Evolutionary conservation across 2,329 filamentous ascomycete genomes (phyloP).

Genomic region (Ophiostoma piceae): DNA sequence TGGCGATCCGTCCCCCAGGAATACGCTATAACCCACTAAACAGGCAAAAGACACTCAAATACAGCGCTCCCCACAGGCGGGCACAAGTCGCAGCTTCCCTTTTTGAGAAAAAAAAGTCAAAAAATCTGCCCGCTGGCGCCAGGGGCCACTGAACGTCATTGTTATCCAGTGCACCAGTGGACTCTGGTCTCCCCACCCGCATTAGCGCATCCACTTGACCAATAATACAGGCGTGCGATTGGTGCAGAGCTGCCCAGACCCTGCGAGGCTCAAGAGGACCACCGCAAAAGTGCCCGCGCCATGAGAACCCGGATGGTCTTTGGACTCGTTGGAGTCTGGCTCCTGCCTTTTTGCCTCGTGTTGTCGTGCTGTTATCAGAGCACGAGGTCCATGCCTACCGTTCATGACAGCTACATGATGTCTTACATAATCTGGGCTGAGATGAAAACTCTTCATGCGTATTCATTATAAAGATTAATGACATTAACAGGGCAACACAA

Average conservation of each 20-base stretch:
- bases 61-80: slow-evolving; percentile 4
- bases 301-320: slow-evolving; percentile 31
- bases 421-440: neutral
- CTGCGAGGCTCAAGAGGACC: slow-evolving; percentile 21
- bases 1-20: neutral
- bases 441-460: neutral
- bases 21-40: neutral
- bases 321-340: neutral
- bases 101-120: neutral
- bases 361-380: neutral
- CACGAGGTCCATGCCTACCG: neutral
- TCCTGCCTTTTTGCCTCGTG: no score
- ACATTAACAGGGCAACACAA: neutral
- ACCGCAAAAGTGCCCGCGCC: slow-evolving; percentile 10
- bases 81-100: slow-evolving; percentile 12
- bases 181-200: slow-evolving; percentile 19
- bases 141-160: slow-evolving; percentile 16
- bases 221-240: neutral
- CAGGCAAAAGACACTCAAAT: neutral
- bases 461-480: neutral
- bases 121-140: slow-evolving; percentile 13
- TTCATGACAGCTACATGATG: neutral
- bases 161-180: slow-evolving; percentile 8
- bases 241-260: slow-evolving; percentile 11
- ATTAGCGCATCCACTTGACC: slow-evolving; percentile 14